These are phyloP conservation scores for Phialophora tarda DNA, from an alignment of 2,329 filamentous ascomycete genomes.

Conservation along the genomic window DNA sequence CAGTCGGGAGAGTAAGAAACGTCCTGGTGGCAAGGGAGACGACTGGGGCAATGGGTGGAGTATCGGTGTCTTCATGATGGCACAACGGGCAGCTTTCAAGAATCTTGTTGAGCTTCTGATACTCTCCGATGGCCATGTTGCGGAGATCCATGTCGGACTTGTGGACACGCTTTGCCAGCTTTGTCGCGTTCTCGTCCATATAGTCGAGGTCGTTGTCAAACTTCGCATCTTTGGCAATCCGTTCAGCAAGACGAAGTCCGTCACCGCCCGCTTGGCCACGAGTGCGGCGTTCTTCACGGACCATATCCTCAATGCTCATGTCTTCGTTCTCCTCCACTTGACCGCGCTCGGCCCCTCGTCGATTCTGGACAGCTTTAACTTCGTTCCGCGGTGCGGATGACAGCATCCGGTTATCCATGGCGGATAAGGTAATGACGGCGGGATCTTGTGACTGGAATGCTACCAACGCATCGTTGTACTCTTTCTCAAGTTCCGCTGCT, in stretches of 20 bases:
- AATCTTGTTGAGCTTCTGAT: constrained; percentile 84
- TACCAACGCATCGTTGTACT: constrained; percentile 79
- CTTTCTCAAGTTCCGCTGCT: constrained; percentile 75
- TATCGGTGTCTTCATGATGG: constrained; percentile 81
- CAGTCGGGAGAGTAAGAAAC: constrained; percentile 85
- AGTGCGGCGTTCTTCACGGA: constrained; percentile 88
- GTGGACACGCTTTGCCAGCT: constrained; percentile 83
- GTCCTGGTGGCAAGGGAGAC: constrained; percentile 84
- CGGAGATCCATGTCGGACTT: constrained; percentile 87
- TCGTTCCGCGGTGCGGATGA: constrained; percentile 76
- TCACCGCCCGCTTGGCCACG: constrained; percentile 78
- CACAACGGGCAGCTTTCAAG: constrained; percentile 89
- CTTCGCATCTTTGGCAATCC: constrained; percentile 90
- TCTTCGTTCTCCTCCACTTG: constrained; percentile 89
- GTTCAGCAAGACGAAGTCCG: constrained; percentile 80
- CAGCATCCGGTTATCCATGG: constrained; percentile 88
- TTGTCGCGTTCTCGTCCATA: constrained; percentile 93
- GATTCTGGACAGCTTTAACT: constrained; percentile 77
- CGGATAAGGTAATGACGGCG: constrained; percentile 78
- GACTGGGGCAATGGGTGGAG: constrained; percentile 81
- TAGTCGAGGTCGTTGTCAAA: constrained; percentile 94
- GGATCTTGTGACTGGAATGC: constrained; percentile 65
- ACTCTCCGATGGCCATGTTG: constrained; percentile 84
- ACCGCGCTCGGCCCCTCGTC: constrained; percentile 81
- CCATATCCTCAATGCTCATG: constrained; percentile 97